These are phyloP conservation scores for Beauveria scarabaeidicola DNA, from an alignment of 2,329 filamentous ascomycete species.

Conservation along the genomic window DNA sequence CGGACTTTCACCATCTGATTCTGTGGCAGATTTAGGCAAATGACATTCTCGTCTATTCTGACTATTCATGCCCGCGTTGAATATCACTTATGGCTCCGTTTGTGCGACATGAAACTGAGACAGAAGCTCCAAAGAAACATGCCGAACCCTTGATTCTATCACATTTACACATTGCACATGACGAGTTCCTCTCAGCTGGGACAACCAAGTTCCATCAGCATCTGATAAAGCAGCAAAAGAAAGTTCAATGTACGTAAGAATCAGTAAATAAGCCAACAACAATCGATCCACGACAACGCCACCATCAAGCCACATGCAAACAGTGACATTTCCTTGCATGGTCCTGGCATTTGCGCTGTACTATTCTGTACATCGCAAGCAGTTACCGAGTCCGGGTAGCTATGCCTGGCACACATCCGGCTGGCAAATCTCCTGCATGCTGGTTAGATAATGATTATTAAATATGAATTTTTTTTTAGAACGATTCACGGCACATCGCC, in stretches of 20 bases:
- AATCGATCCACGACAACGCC: background rate
- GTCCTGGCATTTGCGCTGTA: background rate
- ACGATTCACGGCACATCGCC: no score
- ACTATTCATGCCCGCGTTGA: no score
- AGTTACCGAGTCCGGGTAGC: background rate
- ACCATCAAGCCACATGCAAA: background rate
- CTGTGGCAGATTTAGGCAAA: no score
- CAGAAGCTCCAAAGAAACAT: background rate
- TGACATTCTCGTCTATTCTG: no score
- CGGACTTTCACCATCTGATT: no score
- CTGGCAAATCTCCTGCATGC: no score
- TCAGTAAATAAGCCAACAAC: no score
- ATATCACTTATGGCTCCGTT: background rate
- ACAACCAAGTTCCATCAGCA: background rate
- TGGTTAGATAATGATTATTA: no score
- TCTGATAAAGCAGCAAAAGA: background rate
- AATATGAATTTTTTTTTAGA: no score
- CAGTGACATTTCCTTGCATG: background rate
- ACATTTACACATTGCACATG: background rate
- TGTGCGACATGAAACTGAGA: constrained; percentile 1
- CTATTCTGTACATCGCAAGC: no score
- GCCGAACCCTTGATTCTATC: background rate
- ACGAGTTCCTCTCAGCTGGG: background rate
- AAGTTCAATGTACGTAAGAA: no score
- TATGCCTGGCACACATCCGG: no score